These are phyloP conservation scores for Lagenidium sp. DNA, from an alignment of 352 stramenopile genomes.

Conservation along the genomic window DNA sequence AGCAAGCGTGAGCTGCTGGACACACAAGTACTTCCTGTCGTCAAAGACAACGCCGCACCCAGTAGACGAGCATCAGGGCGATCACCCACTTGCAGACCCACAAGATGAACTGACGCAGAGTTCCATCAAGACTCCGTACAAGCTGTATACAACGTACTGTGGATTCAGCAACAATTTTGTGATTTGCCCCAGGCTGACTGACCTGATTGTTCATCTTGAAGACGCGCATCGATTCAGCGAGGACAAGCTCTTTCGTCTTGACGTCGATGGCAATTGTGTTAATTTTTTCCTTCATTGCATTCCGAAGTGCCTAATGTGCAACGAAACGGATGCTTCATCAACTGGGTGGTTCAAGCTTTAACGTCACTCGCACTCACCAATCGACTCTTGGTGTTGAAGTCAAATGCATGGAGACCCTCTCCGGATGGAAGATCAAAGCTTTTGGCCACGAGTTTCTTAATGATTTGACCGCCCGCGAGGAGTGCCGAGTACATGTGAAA, in stretches of 20 bases:
- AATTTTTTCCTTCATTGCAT: slow-evolving; percentile 50
- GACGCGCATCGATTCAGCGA: slow-evolving; percentile 38
- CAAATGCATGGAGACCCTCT: slow-evolving; percentile 40
- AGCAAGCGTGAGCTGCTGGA: background rate
- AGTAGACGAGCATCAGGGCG: slow-evolving; percentile 33
- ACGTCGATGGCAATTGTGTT: slow-evolving; percentile 33
- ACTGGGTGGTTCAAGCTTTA: background rate
- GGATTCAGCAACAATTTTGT: background rate
- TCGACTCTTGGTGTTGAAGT: slow-evolving; percentile 39
- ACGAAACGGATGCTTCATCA: background rate
- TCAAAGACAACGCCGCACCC: slow-evolving; percentile 19
- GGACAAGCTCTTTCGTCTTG: slow-evolving; percentile 31
- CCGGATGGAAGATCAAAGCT: slow-evolving; percentile 34
- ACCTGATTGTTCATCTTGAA: slow-evolving; percentile 73
- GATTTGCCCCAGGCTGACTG: background rate
- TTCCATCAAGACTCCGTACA: slow-evolving; percentile 53
- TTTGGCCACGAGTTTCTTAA: slow-evolving; percentile 55
- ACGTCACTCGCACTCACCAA: slow-evolving; percentile 16
- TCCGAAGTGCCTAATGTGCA: slow-evolving; percentile 19
- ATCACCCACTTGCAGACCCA: slow-evolving; percentile 60
- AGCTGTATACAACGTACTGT: slow-evolving; percentile 16
- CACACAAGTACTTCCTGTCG: background rate
- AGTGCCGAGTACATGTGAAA: slow-evolving; percentile 77
- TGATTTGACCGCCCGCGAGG: slow-evolving; percentile 48
- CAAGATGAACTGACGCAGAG: slow-evolving; percentile 27